Evolutionary conservation across 2,329 filamentous ascomycete species (phyloP).

Genomic region (Colletotrichum gloeosporioides): DNA sequence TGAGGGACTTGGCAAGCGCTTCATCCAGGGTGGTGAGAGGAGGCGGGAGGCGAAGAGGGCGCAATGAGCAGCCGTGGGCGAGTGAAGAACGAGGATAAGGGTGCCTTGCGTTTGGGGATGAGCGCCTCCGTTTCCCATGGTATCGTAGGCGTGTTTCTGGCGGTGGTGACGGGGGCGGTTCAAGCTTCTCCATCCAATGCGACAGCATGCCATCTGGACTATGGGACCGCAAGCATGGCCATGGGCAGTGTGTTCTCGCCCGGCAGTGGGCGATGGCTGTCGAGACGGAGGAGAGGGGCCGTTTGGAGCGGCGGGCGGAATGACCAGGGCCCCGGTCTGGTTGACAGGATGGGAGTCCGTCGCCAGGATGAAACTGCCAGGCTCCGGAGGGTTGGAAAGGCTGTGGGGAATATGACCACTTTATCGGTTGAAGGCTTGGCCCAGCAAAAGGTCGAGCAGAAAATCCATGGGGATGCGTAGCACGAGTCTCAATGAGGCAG

Average conservation of each 20-base stretch:
- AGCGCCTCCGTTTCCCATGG: conserved; percentile 15
- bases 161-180: background rate
- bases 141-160: conserved; percentile 6
- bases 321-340: conserved; percentile 1
- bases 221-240: background rate
- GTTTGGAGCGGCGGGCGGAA: background rate
- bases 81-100: background rate
- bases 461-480: background rate
- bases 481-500: conserved; percentile 6
- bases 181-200: conserved; percentile 14
- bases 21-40: conserved; percentile 11
- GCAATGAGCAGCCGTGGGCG: background rate
- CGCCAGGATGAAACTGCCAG: conserved; percentile 18
- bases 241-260: background rate
- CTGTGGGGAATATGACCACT: conserved; percentile 20
- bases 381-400: conserved; percentile 5
- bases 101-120: conserved; percentile 5
- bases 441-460: background rate
- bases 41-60: background rate
- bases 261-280: background rate
- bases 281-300: background rate
- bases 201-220: conserved; percentile 8
- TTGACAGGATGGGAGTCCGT: conserved; percentile 15
- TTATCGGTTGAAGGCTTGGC: conserved; percentile 8
- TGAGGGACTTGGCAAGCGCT: conserved; percentile 17